phyloP scores from a whole-genome alignment of 2,329 filamentous ascomycete genomes.

The Aspergillus pseudoterreus region DNA sequence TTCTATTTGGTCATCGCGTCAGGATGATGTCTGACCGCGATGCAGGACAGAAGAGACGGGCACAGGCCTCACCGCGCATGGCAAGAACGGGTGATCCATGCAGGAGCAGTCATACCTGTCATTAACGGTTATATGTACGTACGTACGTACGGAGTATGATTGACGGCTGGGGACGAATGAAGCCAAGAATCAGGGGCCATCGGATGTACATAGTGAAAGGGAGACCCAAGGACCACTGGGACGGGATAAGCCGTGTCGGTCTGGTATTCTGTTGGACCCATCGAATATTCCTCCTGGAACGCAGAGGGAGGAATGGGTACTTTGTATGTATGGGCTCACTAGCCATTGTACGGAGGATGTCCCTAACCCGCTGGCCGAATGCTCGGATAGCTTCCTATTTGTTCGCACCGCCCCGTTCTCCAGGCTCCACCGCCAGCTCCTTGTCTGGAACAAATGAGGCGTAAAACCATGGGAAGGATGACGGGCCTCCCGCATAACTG shows the following conservation, averaged over 20 bases:
- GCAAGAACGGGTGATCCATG: slow-evolving; percentile 21
- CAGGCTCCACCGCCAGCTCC: slow-evolving; percentile 7
- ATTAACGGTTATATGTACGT: slow-evolving; percentile 18
- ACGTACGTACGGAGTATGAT: slow-evolving; percentile 5
- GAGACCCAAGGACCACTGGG: slow-evolving; percentile 12
- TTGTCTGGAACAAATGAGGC: slow-evolving; percentile 18
- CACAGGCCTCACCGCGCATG: slow-evolving; percentile 9
- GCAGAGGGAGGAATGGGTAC: slow-evolving; percentile 1
- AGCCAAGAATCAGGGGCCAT: neutral
- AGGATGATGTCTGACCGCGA: slow-evolving; percentile 1
- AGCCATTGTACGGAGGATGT: slow-evolving; percentile 3
- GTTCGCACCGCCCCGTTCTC: slow-evolving; percentile 9
- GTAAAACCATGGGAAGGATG: slow-evolving; percentile 15
- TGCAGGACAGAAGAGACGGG: slow-evolving; percentile 1
- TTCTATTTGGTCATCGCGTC: neutral
- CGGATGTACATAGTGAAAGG: neutral
- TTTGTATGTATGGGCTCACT: neutral
- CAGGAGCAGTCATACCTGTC: slow-evolving; percentile 14
- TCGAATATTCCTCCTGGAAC: slow-evolving; percentile 10
- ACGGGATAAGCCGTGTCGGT: neutral
- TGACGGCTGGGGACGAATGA: slow-evolving; percentile 8
- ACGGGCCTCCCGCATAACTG: slow-evolving; percentile 7
- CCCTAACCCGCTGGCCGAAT: slow-evolving; percentile 1
- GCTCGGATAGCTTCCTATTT: slow-evolving; percentile 21
- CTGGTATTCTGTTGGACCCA: neutral